Percentiles rank a stretch among this genome's conserved stretches.
Conservation (phyloP, 352 stramenopile species). For the Globisporangium irregulare region DNA sequence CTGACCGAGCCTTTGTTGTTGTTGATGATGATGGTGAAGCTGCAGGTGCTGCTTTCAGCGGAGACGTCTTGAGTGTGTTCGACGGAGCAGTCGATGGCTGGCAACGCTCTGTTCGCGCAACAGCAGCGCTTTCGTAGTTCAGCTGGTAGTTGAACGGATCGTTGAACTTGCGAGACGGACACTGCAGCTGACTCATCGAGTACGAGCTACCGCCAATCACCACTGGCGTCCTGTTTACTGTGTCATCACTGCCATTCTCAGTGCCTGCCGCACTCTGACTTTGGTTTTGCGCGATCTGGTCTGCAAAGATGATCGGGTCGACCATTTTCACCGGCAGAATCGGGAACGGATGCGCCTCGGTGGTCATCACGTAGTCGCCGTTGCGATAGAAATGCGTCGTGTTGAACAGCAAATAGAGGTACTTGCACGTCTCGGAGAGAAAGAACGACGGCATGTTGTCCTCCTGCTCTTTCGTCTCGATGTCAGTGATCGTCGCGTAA, state of each 20-base stretch:
- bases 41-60: not conserved
- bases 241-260: not conserved
- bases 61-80: not conserved
- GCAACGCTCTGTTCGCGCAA: slow-evolving; percentile 45
- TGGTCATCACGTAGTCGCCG: slow-evolving; percentile 94
- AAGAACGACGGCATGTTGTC: slow-evolving; percentile 99
- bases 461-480: slow-evolving; percentile 86
- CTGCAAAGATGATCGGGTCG: slow-evolving; percentile 36
- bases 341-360: slow-evolving; percentile 94
- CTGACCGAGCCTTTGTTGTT: not conserved
- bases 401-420: slow-evolving; percentile 97
- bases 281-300: slow-evolving; percentile 6
- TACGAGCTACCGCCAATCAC: slow-evolving; percentile 18
- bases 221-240: slow-evolving; percentile 1
- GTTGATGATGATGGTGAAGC: not conserved
- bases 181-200: slow-evolving; percentile 29
- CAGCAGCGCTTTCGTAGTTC: slow-evolving; percentile 49
- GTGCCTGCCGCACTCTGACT: not conserved
- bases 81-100: slow-evolving; percentile 8
- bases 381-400: slow-evolving; percentile 88
- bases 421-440: slow-evolving; percentile 99
- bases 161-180: slow-evolving; percentile 44
- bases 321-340: slow-evolving; percentile 53
- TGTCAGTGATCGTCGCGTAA: slow-evolving; percentile 88
- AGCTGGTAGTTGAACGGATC: slow-evolving; percentile 54